Evolutionary conservation across 257 asterid genomes (phyloP).

Genomic region (Solanum peruvianum): DNA sequence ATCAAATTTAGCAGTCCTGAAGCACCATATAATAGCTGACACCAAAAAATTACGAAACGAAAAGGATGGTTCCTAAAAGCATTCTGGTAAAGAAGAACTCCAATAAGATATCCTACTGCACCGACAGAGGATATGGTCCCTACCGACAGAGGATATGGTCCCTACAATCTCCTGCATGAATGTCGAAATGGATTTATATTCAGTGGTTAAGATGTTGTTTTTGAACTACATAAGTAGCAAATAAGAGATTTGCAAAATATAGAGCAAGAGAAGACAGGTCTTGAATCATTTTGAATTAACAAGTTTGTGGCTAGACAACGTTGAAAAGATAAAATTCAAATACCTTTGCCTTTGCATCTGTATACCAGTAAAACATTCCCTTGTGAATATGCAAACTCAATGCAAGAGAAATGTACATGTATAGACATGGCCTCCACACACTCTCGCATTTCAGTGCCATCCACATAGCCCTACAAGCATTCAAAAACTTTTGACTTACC

Average conservation of each 20-base stretch:
- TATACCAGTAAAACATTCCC: conserved; percentile 67
- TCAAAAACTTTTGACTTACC: conserved; percentile 25
- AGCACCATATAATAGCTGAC: conserved; percentile 36
- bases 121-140: conserved; percentile 63
- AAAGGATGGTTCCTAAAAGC: conserved; percentile 49
- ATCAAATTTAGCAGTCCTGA: conserved; percentile 54
- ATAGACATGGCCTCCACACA: conserved; percentile 61
- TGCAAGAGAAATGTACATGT: conserved; percentile 54
- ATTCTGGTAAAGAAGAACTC: conserved; percentile 65
- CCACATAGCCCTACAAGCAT: conserved; percentile 40
- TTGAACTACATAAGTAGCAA: not conserved
- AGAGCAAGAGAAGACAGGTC: not conserved
- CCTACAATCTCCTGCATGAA: conserved; percentile 59
- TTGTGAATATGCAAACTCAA: conserved; percentile 58
- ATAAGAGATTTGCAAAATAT: not conserved
- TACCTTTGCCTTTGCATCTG: conserved; percentile 59
- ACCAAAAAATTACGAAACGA: conserved; percentile 30
- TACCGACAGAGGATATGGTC: conserved; percentile 51
- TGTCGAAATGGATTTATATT: not conserved
- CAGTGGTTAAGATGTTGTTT: not conserved
- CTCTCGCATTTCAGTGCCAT: conserved; percentile 33
- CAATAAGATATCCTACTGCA: conserved; percentile 58
- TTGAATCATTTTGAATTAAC: not conserved
- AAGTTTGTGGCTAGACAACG: not conserved
- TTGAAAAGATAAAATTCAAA: not conserved